Evolutionary conservation across 495 filamentous ascomycete genomes (phyloP).

Genomic region (Hyaloscypha finlandica): DNA sequence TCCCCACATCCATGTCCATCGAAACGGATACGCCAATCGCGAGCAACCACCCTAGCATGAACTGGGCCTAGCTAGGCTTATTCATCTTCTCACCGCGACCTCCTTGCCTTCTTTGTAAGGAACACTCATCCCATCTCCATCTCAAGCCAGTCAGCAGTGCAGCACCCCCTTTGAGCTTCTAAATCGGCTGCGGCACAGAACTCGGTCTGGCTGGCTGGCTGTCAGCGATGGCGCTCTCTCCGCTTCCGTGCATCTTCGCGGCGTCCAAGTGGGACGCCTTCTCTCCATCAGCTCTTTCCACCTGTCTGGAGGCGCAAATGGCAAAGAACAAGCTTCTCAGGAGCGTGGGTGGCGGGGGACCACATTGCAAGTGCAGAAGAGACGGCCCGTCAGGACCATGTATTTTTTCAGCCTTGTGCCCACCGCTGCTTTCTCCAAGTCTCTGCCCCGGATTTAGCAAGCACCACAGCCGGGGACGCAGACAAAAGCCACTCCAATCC

Average conservation of each 20-base stretch:
- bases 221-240: neutral
- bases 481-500: neutral
- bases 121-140: too few relatives aligned
- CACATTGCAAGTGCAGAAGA: neutral
- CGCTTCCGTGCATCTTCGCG: neutral
- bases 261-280: neutral
- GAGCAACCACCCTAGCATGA: too few relatives aligned
- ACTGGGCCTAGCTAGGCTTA: too few relatives aligned
- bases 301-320: neutral
- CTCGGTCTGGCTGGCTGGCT: too few relatives aligned
- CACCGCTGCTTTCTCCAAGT: neutral
- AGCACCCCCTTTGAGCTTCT: too few relatives aligned
- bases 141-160: too few relatives aligned
- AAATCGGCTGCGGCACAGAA: too few relatives aligned
- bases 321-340: neutral
- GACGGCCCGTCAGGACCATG: neutral
- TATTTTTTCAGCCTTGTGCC: neutral
- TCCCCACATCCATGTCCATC: too few relatives aligned
- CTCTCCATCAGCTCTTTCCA: neutral
- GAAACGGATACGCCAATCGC: too few relatives aligned
- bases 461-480: neutral
- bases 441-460: neutral
- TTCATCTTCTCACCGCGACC: too few relatives aligned
- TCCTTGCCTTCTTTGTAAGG: too few relatives aligned
- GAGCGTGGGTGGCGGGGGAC: neutral